phyloP scores from a whole-genome alignment of 148 eudicot genomes.

The Vaccinium macrocarpon region DNA sequence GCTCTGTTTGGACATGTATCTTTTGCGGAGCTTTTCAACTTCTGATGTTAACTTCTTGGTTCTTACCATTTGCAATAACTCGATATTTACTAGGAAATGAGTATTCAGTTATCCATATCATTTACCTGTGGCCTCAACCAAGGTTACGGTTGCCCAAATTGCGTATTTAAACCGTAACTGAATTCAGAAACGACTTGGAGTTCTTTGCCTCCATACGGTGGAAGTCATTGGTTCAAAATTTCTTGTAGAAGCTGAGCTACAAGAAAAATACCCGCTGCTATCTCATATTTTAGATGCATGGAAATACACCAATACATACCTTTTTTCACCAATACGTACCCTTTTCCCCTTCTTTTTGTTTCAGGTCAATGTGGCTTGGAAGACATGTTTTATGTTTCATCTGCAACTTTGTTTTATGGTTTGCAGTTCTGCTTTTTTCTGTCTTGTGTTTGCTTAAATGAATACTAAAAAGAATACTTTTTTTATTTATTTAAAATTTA shows the following conservation, averaged over 20 bases:
- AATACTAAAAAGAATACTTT: too few species aligned
- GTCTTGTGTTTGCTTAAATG: neutral
- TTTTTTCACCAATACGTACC: neutral
- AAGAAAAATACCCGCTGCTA: too few species aligned
- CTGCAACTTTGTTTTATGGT: neutral
- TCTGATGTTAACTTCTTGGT: too few species aligned
- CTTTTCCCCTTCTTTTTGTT: neutral
- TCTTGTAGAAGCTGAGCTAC: too few species aligned
- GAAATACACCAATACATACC: neutral
- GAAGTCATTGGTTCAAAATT: too few species aligned
- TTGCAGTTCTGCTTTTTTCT: neutral
- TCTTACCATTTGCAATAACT: too few species aligned
- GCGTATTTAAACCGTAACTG: neutral
- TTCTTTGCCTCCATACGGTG: neutral
- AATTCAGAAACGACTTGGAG: neutral
- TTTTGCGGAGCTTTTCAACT: too few species aligned
- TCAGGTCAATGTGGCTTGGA: neutral
- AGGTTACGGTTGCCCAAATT: neutral
- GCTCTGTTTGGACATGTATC: too few species aligned
- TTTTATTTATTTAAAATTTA: too few species aligned
- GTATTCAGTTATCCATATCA: neutral
- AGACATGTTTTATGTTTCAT: neutral
- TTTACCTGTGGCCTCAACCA: neutral
- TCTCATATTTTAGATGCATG: neutral
- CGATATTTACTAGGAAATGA: too few species aligned